These are phyloP conservation scores for Sanghuangporus baumii DNA, from an alignment of 1,284 basidiomycete species.

Conservation along the genomic window DNA sequence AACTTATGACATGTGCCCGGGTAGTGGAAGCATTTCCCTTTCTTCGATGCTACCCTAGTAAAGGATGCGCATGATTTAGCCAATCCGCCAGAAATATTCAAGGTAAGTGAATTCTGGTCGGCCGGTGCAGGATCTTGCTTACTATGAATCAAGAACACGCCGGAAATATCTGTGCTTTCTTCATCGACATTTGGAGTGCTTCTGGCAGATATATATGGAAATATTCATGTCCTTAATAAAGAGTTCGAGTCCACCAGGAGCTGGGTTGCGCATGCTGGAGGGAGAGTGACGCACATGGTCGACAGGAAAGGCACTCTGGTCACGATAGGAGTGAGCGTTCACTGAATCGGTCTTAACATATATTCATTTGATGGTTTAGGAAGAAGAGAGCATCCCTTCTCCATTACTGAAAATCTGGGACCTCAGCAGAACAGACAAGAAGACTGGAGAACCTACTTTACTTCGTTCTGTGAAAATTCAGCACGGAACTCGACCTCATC, in stretches of 20 bases:
- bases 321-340: conserved; percentile 70
- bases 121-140: not conserved
- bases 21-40: conserved; percentile 82
- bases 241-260: conserved; percentile 69
- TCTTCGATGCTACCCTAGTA: conserved; percentile 71
- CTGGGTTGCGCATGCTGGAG: conserved; percentile 74
- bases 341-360: not conserved
- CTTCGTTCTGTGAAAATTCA: conserved; percentile 78
- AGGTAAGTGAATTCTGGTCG: conserved; percentile 36
- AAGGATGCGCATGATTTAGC: conserved; percentile 78
- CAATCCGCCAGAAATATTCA: conserved; percentile 71
- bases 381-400: conserved; percentile 70
- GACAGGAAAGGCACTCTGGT: conserved; percentile 76
- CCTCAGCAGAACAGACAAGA: conserved; percentile 70
- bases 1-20: not conserved
- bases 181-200: conserved; percentile 61
- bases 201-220: conserved; percentile 79
- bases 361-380: conserved; percentile 38
- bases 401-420: conserved; percentile 91
- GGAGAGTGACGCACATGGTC: conserved; percentile 79
- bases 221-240: conserved; percentile 67
- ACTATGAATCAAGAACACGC: conserved; percentile 40
- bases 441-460: conserved; percentile 59
- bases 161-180: conserved; percentile 66
- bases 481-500: conserved; percentile 72